Conservation (phyloP, 441 rosid species). For the Corymbia citriodora region DNA sequence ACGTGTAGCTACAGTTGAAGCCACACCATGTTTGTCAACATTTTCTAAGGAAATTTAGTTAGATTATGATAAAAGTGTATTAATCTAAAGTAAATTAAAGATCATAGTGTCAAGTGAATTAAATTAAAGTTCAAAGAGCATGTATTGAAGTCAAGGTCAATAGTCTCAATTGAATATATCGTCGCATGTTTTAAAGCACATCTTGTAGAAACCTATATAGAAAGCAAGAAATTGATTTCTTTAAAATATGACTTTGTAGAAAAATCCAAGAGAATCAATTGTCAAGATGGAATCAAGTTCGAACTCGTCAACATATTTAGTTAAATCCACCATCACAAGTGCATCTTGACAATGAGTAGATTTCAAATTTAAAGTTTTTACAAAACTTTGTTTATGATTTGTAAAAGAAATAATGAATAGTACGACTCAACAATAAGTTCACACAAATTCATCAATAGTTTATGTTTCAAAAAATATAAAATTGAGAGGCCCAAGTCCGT, state of each 20-base stretch:
- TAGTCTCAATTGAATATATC: background rate
- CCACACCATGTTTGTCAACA: background rate
- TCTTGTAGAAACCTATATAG: background rate
- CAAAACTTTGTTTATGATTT: background rate
- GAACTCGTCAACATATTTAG: accelerated
- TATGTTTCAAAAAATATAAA: background rate
- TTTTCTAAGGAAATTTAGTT: background rate
- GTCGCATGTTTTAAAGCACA: background rate
- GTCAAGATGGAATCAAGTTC: accelerated
- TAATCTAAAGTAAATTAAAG: background rate
- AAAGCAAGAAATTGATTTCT: background rate
- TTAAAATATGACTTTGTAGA: background rate
- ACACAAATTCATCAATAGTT: background rate
- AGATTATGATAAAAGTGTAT: background rate
- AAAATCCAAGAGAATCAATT: too few species aligned
- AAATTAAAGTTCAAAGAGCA: accelerated
- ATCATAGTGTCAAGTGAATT: background rate
- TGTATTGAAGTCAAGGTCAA: background rate
- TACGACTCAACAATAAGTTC: background rate
- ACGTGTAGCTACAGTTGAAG: background rate
- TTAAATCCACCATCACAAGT: accelerated
- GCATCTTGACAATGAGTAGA: accelerated
- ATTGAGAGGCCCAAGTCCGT: background rate
- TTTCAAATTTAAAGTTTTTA: background rate
- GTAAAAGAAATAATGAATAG: background rate